These are phyloP conservation scores for Sclerotinia trifoliorum DNA, from an alignment of 2,329 filamentous ascomycete genomes.

Conservation along the genomic window DNA sequence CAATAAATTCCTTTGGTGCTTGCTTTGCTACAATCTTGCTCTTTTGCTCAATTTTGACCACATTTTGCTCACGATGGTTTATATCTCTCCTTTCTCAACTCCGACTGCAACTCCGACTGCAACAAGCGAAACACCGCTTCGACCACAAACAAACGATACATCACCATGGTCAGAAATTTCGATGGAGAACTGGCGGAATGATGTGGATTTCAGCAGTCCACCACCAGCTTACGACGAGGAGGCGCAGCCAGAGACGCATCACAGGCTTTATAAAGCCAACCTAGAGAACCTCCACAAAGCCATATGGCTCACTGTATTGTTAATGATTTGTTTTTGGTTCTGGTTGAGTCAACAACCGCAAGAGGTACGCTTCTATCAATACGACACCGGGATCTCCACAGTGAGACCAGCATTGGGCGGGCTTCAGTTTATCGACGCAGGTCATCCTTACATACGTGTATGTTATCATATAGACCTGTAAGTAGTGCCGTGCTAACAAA, in stretches of 20 bases:
- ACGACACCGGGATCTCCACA: constrained; percentile 1
- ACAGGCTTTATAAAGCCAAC: background rate
- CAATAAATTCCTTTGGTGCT: constrained; percentile 5
- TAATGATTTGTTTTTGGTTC: constrained; percentile 34
- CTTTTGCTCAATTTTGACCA: constrained; percentile 17
- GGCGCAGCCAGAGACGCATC: background rate
- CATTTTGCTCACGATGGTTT: constrained; percentile 25
- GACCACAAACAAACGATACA: constrained; percentile 21
- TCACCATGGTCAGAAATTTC: constrained; percentile 30
- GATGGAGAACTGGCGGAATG: constrained; percentile 27
- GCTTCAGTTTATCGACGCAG: constrained; percentile 32
- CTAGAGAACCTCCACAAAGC: constrained; percentile 13
- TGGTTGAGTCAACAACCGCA: constrained; percentile 18
- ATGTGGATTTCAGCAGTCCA: constrained; percentile 19
- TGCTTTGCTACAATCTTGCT: constrained; percentile 17
- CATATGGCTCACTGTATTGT: constrained; percentile 32
- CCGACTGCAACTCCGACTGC: constrained; percentile 10
- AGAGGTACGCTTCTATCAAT: constrained; percentile 8
- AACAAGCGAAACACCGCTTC: constrained; percentile 21
- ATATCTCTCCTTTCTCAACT: constrained; percentile 25
- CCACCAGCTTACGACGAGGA: constrained; percentile 18
- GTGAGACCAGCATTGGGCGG: constrained; percentile 22
- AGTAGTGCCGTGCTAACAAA: background rate
- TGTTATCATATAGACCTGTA: background rate
- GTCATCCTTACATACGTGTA: constrained; percentile 32